phyloP scores from a whole-genome alignment of 2,329 filamentous ascomycete species.

The Aphanoascus verrucosus region DNA sequence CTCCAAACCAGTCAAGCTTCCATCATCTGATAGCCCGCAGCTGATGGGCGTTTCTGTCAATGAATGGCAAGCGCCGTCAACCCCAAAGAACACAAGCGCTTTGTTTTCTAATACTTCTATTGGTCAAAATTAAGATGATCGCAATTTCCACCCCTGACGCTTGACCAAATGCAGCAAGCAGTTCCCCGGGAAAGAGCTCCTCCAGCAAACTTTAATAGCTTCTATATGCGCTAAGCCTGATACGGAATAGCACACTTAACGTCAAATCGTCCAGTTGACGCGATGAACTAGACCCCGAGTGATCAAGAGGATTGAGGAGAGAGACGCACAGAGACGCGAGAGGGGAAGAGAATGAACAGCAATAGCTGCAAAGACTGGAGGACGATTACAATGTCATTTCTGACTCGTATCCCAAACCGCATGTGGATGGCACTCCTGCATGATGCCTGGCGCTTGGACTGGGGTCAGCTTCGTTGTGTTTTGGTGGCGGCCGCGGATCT shows the following conservation, averaged over 20 bases:
- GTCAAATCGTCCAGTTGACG: too few relatives aligned
- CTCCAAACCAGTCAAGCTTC: neutral
- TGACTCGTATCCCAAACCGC: too few relatives aligned
- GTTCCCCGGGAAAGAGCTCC: neutral
- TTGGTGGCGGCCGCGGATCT: neutral
- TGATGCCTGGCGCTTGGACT: neutral
- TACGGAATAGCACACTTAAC: too few relatives aligned
- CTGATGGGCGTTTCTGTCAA: neutral
- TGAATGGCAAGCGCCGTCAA: neutral
- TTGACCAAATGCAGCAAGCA: neutral
- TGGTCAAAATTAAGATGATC: conserved; percentile 1
- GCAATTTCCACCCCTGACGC: conserved; percentile 9
- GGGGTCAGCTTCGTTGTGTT: neutral
- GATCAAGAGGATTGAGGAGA: too few relatives aligned
- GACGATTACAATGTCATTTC: too few relatives aligned
- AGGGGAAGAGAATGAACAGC: too few relatives aligned
- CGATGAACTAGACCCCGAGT: too few relatives aligned
- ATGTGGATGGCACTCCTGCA: too few relatives aligned
- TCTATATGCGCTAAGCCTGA: too few relatives aligned
- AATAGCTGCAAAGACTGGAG: too few relatives aligned
- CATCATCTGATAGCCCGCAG: neutral
- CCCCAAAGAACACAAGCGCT: neutral
- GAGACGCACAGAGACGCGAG: too few relatives aligned
- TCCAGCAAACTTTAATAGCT: too few relatives aligned
- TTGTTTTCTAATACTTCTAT: neutral